phyloP scores from a whole-genome alignment of 1,284 basidiomycete species.

The Kalmanozyma brasiliensis region DNA sequence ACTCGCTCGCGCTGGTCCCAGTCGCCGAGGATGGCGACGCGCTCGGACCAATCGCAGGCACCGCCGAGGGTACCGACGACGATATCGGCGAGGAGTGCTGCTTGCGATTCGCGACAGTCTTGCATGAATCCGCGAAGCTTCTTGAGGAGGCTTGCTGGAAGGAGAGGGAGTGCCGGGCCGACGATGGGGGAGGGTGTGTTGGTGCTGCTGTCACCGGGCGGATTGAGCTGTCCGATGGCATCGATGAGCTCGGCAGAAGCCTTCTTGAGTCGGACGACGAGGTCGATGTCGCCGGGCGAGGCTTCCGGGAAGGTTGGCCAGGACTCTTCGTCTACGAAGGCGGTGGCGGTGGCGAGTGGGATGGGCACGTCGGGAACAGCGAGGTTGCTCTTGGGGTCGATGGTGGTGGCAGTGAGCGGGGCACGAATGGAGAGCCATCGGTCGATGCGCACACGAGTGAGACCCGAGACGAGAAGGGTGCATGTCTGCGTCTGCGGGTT shows the following conservation, averaged over 20 bases:
- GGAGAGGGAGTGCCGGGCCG: constrained; percentile 54
- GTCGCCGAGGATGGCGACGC: constrained; percentile 60
- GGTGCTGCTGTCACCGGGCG: constrained; percentile 21
- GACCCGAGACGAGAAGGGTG: constrained; percentile 62
- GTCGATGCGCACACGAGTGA: constrained; percentile 61
- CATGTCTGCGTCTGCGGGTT: constrained; percentile 62
- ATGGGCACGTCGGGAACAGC: constrained; percentile 59
- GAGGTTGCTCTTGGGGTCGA: constrained; percentile 57
- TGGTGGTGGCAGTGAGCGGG: constrained; percentile 55
- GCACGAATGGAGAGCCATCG: constrained; percentile 61
- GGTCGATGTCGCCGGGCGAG: constrained; percentile 44
- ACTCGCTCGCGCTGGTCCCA: constrained; percentile 59
- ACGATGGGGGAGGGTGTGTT: constrained; percentile 39
- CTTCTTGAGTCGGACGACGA: constrained; percentile 48
- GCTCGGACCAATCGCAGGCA: constrained; percentile 64
- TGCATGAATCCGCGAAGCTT: constrained; percentile 57
- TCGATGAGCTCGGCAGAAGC: constrained; percentile 56
- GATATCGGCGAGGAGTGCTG: constrained; percentile 60
- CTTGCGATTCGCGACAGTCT: constrained; percentile 53
- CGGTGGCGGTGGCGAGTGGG: constrained; percentile 55
- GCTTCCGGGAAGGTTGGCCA: constrained; percentile 49
- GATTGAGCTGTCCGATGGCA: constrained; percentile 44
- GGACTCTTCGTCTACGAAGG: constrained; percentile 52
- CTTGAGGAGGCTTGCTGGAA: constrained; percentile 57
- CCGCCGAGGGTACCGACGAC: constrained; percentile 64